These are phyloP conservation scores for Baudoinia panamericana DNA, from an alignment of 495 filamentous ascomycete species.

Conservation along the genomic window DNA sequence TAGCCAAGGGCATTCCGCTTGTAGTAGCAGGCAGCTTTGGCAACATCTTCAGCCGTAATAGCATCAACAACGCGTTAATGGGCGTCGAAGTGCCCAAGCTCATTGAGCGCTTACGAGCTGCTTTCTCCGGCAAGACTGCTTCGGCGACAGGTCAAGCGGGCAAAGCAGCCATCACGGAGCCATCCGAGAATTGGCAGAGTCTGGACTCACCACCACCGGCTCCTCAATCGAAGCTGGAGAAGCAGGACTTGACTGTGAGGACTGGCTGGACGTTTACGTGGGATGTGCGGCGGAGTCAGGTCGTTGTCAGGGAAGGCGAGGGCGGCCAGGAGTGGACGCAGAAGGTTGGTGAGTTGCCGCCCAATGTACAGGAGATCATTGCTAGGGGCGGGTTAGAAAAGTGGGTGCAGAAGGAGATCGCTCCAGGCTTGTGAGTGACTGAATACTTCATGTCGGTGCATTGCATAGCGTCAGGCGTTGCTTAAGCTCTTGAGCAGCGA, in stretches of 20 bases:
- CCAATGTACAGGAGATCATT: constrained; percentile 57
- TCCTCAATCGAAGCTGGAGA: constrained; percentile 20
- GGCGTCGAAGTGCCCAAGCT: constrained; percentile 68
- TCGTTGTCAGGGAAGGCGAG: constrained; percentile 57
- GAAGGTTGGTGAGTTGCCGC: constrained; percentile 71
- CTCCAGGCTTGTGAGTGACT: too few relatives aligned
- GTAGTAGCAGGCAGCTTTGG: constrained; percentile 78
- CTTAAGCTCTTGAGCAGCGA: too few relatives aligned
- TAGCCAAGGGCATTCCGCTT: constrained; percentile 72
- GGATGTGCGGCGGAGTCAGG: constrained; percentile 62
- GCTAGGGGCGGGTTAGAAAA: constrained; percentile 66
- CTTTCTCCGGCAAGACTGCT: constrained; percentile 31
- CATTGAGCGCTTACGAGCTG: constrained; percentile 53
- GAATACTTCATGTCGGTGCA: too few relatives aligned
- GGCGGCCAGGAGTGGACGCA: constrained; percentile 54
- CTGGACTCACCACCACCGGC: constrained; percentile 37
- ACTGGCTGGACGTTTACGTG: constrained; percentile 84
- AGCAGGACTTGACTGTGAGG: constrained; percentile 55
- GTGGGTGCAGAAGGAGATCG: constrained; percentile 72
- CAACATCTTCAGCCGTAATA: constrained; percentile 80
- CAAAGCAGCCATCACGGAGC: constrained; percentile 15
- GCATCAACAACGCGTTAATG: constrained; percentile 87
- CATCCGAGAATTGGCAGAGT: constrained; percentile 31
- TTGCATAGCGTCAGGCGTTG: too few relatives aligned
- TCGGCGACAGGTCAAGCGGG: constrained; percentile 14